Evolutionary conservation across 768 basidiomycete genomes (phyloP).

Genomic region (Phanerochaete sordida): DNA sequence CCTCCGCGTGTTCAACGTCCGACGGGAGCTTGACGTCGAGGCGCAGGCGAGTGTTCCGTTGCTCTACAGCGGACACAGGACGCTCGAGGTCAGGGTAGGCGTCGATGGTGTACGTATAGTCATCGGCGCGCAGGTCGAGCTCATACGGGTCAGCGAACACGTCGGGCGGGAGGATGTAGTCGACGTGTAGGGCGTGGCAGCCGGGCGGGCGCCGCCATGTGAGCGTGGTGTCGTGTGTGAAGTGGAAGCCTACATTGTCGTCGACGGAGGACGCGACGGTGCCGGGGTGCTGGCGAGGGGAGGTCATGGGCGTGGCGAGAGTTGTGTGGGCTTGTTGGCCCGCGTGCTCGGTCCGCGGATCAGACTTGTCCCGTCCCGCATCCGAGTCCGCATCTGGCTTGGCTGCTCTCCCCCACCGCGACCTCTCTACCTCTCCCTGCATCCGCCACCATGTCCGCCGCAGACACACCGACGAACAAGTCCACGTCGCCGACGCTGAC

Average conservation of each 20-base stretch:
- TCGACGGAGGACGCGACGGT: slow-evolving; percentile 17
- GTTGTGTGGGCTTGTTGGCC: not conserved
- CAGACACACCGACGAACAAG: slow-evolving; percentile 14
- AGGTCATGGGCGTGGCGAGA: not conserved
- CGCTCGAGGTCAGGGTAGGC: slow-evolving; percentile 40
- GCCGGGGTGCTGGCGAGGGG: not conserved
- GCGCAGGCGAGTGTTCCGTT: slow-evolving; percentile 25
- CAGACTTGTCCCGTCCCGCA: not conserved
- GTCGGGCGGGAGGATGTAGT: slow-evolving; percentile 34
- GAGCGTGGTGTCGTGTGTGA: slow-evolving; percentile 16
- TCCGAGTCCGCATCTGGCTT: not conserved
- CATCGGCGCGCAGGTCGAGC: slow-evolving; percentile 26
- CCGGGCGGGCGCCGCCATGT: not conserved
- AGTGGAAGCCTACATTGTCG: slow-evolving; percentile 23
- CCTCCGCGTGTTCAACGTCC: not conserved
- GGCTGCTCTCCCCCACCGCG: not conserved
- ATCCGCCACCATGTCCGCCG: slow-evolving; percentile 14
- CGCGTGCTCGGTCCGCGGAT: not conserved
- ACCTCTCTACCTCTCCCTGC: not conserved
- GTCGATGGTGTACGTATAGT: slow-evolving; percentile 31
- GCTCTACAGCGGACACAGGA: slow-evolving; percentile 35
- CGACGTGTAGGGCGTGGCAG: slow-evolving; percentile 30
- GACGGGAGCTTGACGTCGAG: slow-evolving; percentile 22
- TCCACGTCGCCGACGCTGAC: slow-evolving; percentile 16
- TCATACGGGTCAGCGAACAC: slow-evolving; percentile 46